Evolutionary conservation across 495 filamentous ascomycete species (phyloP).

Genomic region (Xylaria palmicola): DNA sequence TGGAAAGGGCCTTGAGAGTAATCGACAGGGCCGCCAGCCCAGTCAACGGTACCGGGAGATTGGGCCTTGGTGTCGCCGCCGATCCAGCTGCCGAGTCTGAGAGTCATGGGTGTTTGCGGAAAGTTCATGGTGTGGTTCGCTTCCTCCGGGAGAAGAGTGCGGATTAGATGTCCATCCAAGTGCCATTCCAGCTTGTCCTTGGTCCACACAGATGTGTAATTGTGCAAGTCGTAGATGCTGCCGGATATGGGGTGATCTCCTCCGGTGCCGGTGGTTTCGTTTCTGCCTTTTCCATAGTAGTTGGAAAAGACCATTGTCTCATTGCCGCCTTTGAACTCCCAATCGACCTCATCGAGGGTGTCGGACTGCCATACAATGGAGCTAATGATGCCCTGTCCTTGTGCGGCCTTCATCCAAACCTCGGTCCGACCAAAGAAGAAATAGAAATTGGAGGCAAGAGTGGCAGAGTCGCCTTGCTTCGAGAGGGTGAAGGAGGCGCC

Average conservation of each 20-base stretch:
- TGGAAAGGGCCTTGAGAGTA: conserved; percentile 68
- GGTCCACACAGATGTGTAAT: conserved; percentile 85
- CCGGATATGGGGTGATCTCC: conserved; percentile 38
- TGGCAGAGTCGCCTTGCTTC: conserved; percentile 71
- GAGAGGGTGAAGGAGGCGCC: conserved; percentile 71
- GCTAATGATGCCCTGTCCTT: conserved; percentile 75
- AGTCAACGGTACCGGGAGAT: conserved; percentile 54
- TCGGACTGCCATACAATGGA: conserved; percentile 82
- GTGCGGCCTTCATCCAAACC: conserved; percentile 69
- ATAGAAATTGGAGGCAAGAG: conserved; percentile 70
- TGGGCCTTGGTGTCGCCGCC: conserved; percentile 68
- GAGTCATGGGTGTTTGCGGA: conserved; percentile 83
- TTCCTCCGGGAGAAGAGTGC: conserved; percentile 63
- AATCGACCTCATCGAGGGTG: conserved; percentile 86
- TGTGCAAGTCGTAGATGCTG: conserved; percentile 60
- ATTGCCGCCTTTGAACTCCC: conserved; percentile 78
- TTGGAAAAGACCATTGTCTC: conserved; percentile 66
- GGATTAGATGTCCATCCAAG: conserved; percentile 67
- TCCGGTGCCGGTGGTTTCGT: conserved; percentile 51
- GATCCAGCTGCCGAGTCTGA: conserved; percentile 83
- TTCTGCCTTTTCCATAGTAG: conserved; percentile 80
- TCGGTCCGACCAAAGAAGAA: conserved; percentile 76
- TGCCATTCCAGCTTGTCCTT: conserved; percentile 66
- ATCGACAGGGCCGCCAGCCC: conserved; percentile 78
- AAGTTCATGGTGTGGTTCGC: conserved; percentile 65